phyloP scores from a whole-genome alignment of 352 stramenopile species.

The Plasmopara viticola region DNA sequence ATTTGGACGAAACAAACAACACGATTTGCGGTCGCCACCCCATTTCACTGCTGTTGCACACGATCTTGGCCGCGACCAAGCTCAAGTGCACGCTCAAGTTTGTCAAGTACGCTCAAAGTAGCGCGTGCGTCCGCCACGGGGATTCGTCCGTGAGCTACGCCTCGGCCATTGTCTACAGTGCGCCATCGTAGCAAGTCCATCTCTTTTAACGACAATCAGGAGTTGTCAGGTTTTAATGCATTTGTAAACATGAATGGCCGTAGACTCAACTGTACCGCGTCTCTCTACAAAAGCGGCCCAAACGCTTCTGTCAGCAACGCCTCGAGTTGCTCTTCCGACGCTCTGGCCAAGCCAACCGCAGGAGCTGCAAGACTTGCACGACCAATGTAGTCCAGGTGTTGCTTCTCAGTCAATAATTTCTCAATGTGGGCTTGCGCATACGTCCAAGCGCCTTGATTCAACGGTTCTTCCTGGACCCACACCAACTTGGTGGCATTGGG shows the following conservation, averaged over 20 bases:
- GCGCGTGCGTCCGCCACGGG: constrained; percentile 68
- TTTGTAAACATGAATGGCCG: no score
- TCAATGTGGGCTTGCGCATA: constrained; percentile 68
- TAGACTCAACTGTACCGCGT: no score
- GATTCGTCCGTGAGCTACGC: constrained; percentile 95
- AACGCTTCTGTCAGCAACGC: constrained; percentile 65
- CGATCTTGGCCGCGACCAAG: constrained; percentile 39
- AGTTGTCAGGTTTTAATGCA: no score
- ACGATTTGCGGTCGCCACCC: constrained; percentile 97
- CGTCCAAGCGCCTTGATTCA: constrained; percentile 76
- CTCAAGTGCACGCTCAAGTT: constrained; percentile 84
- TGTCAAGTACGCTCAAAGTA: constrained; percentile 91
- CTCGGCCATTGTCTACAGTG: constrained; percentile 83
- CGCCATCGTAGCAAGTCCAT: constrained; percentile 10
- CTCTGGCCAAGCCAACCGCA: constrained; percentile 68
- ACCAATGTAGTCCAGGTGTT: constrained; percentile 59
- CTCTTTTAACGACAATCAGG: no score
- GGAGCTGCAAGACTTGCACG: constrained; percentile 64
- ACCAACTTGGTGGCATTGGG: constrained; percentile 60
- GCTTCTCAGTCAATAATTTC: constrained; percentile 58
- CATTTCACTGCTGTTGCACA: constrained; percentile 81
- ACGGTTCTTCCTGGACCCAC: constrained; percentile 77
- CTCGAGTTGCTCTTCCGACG: constrained; percentile 53
- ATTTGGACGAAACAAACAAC: constrained; percentile 92
- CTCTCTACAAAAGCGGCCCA: constrained; percentile 22